Evolutionary conservation across 345 rosid genomes (phyloP), one percentile per base, ranked within the genome.

Genomic region (Zanthoxylum bungeanum): DNA sequence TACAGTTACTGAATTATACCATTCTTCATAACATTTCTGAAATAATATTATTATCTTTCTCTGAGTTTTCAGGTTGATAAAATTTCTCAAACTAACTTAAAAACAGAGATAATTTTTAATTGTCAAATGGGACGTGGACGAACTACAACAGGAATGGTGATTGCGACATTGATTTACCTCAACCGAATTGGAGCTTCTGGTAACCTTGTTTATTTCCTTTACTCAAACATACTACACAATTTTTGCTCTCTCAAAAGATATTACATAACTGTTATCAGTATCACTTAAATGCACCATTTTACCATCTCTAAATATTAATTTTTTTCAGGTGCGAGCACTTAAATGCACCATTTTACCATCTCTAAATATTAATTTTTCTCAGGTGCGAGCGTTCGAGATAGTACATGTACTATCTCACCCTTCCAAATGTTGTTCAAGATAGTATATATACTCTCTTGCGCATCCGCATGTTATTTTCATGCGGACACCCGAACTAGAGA

Each of bases 101-200:
- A 83, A 30, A 82, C 97, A 0, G 90, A 92, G 80, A 84, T 95
- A 22, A 83, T 95, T 30, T 92, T 95, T 78, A 95, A 95, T 80
- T 95, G 99, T 75, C 99, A 95, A 89, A 92, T 92, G 98, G 99
- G 99, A 66, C 96, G 99, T 76, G 98, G 99, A 81, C 87, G 99
- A 62, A 94, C 99, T 5, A 94, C 97, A 36, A 92, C 98, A 61
- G 99, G 99, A 76, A 95, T 95, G 99, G 99, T 95, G 77, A 90
- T 95, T 80, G 97, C 98, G 5, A 95, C 96, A 53, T 83, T 95
- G 80, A 81, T 90, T 76, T 92, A 92, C 82, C 90, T 95, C 81
- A 90, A 95, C 74, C 87, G 90, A 31, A 90, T 88, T 22, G 98
- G 96, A 77, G 91, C 93, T 74, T 89, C 90, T 74, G 99, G 99